Evolutionary conservation across 2,329 filamentous ascomycete species (phyloP).

Genomic region (Penicillium sp.): DNA sequence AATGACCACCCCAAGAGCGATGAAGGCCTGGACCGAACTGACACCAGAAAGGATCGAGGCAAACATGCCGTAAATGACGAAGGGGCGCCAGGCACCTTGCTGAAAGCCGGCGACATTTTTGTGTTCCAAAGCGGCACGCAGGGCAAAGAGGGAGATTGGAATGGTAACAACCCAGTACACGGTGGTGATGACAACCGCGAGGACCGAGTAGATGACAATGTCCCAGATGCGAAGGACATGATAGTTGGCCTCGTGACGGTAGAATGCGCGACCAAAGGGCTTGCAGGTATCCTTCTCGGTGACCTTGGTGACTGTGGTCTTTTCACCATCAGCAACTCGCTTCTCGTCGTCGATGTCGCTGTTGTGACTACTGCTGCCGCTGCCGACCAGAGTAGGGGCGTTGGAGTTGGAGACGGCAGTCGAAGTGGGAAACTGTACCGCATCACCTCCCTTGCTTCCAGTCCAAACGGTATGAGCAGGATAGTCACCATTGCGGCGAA

Average conservation of each 20-base stretch:
- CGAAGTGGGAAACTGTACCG: constrained; percentile 41
- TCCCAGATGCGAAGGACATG: constrained; percentile 45
- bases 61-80: constrained; percentile 31
- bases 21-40: constrained; percentile 40
- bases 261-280: constrained; percentile 54
- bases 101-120: constrained; percentile 19
- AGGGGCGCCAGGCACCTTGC: constrained; percentile 34
- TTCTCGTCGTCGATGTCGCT: constrained; percentile 13
- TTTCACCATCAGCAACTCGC: background rate
- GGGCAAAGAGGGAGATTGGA: constrained; percentile 45
- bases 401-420: constrained; percentile 8
- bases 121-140: constrained; percentile 27
- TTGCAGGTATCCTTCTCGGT: constrained; percentile 27
- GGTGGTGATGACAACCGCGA: constrained; percentile 44
- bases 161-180: constrained; percentile 48
- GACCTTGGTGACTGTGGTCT: background rate
- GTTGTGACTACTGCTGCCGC: constrained; percentile 8
- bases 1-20: constrained; percentile 44
- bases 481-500: constrained; percentile 44
- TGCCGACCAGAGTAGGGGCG: constrained; percentile 12
- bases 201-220: constrained; percentile 49
- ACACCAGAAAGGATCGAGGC: constrained; percentile 24
- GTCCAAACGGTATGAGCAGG: constrained; percentile 46
- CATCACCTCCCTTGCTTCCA: constrained; percentile 49
- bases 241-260: constrained; percentile 48